Conservation (phyloP, 306 rosid genomes). For the Prunus padus region DNA sequence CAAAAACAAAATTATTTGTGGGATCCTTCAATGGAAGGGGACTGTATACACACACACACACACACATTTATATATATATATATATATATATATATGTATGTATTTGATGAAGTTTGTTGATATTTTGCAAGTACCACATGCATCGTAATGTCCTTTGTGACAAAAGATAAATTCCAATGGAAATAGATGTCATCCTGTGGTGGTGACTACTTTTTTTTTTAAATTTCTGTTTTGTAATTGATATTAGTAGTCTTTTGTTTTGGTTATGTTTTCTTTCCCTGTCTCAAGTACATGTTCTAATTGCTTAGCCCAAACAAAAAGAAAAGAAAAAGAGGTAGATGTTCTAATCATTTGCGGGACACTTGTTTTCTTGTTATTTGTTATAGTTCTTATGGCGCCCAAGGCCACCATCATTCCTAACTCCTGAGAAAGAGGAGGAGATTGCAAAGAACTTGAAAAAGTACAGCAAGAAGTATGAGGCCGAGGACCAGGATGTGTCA, state of each 20-base stretch:
- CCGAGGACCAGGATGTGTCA: slow-evolving; percentile 75
- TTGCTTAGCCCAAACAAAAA: neutral
- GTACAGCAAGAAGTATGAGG: slow-evolving; percentile 85
- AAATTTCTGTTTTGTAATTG: neutral
- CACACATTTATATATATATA: no score
- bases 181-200: neutral
- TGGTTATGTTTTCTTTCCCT: no score
- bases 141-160: neutral
- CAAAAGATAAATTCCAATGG: neutral
- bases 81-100: no score
- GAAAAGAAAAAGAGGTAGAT: no score
- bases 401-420: slow-evolving; percentile 74
- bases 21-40: no score
- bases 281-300: neutral
- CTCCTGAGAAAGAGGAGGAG: slow-evolving; percentile 83
- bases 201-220: neutral
- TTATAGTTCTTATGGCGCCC: slow-evolving; percentile 81
- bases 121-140: neutral
- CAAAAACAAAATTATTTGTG: no score
- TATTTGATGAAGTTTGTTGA: slow-evolving; percentile 1
- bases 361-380: neutral
- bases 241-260: neutral
- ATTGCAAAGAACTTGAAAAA: slow-evolving; percentile 79
- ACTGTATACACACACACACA: no score
- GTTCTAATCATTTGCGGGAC: neutral